phyloP scores from a whole-genome alignment of 2,329 filamentous ascomycete genomes.

The Fusarium albidum region DNA sequence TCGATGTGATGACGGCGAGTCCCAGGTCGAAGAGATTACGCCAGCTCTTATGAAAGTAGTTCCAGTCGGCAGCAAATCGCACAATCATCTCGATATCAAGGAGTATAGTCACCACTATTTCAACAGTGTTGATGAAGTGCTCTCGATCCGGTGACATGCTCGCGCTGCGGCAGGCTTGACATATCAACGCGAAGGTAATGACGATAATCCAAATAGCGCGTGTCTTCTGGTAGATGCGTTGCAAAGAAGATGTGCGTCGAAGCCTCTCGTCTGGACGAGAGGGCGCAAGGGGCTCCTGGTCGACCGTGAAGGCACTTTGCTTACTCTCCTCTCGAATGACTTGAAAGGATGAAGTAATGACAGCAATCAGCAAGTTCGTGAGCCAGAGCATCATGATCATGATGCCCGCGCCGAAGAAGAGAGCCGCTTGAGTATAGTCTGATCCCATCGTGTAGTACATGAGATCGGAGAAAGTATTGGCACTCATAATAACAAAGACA shows the following conservation, averaged over 20 bases:
- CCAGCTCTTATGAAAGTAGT: constrained; percentile 76
- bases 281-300: constrained; percentile 60
- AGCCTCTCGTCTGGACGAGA: constrained; percentile 49
- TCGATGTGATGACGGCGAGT: constrained; percentile 80
- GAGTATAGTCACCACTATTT: constrained; percentile 78
- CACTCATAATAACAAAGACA: constrained; percentile 98
- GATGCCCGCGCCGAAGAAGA: constrained; percentile 79
- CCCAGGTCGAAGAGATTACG: constrained; percentile 83
- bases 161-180: constrained; percentile 80
- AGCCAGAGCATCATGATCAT: constrained; percentile 97
- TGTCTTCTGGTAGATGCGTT: constrained; percentile 78
- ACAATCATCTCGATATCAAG: constrained; percentile 84
- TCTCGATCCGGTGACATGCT: constrained; percentile 71
- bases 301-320: constrained; percentile 88
- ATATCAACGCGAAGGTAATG: constrained; percentile 82
- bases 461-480: constrained; percentile 94
- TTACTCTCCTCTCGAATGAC: constrained; percentile 97
- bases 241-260: constrained; percentile 59
- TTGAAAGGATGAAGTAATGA: constrained; percentile 98
- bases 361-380: constrained; percentile 91
- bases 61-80: constrained; percentile 81
- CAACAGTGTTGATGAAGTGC: constrained; percentile 74
- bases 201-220: constrained; percentile 80
- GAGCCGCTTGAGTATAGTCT: constrained; percentile 85
- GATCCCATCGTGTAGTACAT: constrained; percentile 94